phyloP scores from a whole-genome alignment of 805 yeast species.

The Candida silvatica region DNA sequence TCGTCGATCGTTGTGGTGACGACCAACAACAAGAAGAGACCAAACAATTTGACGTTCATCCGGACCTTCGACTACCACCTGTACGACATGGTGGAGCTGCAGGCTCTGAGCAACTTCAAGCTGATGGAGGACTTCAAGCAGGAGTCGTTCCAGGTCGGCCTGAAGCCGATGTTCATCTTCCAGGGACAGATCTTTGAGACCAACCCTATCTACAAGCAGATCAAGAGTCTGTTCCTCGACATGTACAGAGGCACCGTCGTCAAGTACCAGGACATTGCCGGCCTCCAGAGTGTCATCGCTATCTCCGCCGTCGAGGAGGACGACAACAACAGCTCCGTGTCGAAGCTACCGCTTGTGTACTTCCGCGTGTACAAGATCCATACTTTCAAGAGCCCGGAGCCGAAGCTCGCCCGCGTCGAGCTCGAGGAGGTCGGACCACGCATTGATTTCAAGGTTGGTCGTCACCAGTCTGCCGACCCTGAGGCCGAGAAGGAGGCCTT shows the following conservation, averaged over 20 bases:
- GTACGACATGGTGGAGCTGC: constrained; percentile 90
- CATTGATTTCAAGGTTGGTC: constrained; percentile 84
- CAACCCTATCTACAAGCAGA: constrained; percentile 76
- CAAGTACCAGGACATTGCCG: constrained; percentile 85
- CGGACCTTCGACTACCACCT: constrained; percentile 87
- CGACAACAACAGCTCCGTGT: constrained; percentile 43
- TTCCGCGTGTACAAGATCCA: constrained; percentile 88
- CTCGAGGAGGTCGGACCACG: constrained; percentile 94
- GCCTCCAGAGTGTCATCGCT: constrained; percentile 84
- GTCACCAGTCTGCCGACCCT: constrained; percentile 72
- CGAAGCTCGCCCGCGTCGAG: constrained; percentile 90
- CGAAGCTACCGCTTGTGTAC: constrained; percentile 66
- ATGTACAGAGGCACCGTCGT: constrained; percentile 82
- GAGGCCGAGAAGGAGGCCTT: constrained; percentile 88
- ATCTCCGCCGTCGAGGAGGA: constrained; percentile 69
- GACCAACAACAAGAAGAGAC: constrained; percentile 82
- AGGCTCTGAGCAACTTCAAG: constrained; percentile 60
- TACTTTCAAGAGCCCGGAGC: constrained; percentile 67
- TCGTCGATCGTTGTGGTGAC: constrained; percentile 74
- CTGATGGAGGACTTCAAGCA: constrained; percentile 74
- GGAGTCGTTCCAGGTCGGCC: constrained; percentile 74
- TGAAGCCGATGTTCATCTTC: constrained; percentile 91
- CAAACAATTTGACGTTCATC: constrained; percentile 78
- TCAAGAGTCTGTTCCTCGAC: constrained; percentile 85
- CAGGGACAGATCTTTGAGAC: constrained; percentile 88